Evolutionary conservation across 768 basidiomycete species (phyloP).

Genomic region (Boletus patriciae): DNA sequence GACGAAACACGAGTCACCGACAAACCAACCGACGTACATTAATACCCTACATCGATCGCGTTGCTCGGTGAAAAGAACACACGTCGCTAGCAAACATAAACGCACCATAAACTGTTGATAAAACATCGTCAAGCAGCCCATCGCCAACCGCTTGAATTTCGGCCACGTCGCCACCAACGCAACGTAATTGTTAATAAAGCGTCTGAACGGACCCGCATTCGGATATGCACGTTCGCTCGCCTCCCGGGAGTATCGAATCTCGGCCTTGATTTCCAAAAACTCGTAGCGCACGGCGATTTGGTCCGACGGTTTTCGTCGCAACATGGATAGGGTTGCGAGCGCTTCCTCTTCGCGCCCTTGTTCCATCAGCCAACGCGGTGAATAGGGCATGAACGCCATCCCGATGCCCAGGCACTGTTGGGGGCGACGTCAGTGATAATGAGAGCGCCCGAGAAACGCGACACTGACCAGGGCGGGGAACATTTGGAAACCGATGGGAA

Average conservation of each 20-base stretch:
- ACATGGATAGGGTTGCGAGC: slow-evolving; percentile 32
- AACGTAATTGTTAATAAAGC: slow-evolving; percentile 25
- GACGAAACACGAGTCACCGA: background rate
- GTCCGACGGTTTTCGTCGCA: slow-evolving; percentile 36
- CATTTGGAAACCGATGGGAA: slow-evolving; percentile 39
- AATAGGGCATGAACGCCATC: slow-evolving; percentile 40
- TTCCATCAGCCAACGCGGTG: slow-evolving; percentile 44
- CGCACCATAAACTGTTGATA: slow-evolving; percentile 36
- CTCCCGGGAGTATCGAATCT: slow-evolving; percentile 31
- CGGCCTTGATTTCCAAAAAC: slow-evolving; percentile 41
- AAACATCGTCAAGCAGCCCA: slow-evolving; percentile 35
- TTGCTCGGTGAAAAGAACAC: background rate
- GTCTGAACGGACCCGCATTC: slow-evolving; percentile 20
- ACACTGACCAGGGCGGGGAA: slow-evolving; percentile 38
- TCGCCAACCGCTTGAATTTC: slow-evolving; percentile 31
- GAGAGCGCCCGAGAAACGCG: slow-evolving; percentile 3
- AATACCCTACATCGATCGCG: slow-evolving; percentile 19
- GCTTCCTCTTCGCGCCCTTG: slow-evolving; percentile 40
- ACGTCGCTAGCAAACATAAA: background rate
- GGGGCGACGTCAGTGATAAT: background rate
- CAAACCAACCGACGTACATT: slow-evolving; percentile 23
- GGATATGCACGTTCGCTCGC: slow-evolving; percentile 19
- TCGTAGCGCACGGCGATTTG: slow-evolving; percentile 38
- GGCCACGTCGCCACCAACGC: slow-evolving; percentile 30
- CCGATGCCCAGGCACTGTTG: slow-evolving; percentile 32